Conservation (phyloP, 345 rosid species). For the Laguncularia racemosa region DNA sequence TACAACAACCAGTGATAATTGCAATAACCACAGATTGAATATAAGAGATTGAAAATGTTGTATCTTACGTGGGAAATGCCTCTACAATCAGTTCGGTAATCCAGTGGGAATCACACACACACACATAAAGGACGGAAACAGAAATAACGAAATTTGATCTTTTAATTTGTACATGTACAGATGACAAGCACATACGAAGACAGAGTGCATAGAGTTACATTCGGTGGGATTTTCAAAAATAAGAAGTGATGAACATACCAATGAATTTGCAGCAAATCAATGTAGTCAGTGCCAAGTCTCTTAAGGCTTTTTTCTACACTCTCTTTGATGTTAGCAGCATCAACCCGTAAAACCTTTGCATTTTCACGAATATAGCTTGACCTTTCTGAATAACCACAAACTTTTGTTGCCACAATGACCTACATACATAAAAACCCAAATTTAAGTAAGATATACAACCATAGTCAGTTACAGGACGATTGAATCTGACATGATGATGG, state of each 20-base stretch:
- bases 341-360: constrained; percentile 58
- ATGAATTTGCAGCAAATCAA: constrained; percentile 90
- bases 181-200: neutral
- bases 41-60: too few species aligned
- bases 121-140: too few species aligned
- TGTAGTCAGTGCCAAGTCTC: constrained; percentile 84
- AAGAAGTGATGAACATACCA: constrained; percentile 36
- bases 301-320: constrained; percentile 94
- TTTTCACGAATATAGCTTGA: constrained; percentile 49
- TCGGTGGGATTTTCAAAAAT: neutral
- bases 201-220: constrained; percentile 2
- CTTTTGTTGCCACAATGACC: constrained; percentile 92
- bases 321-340: constrained; percentile 83
- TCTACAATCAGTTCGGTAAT: too few species aligned
- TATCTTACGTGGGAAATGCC: too few species aligned
- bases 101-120: too few species aligned
- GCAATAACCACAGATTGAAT: too few species aligned
- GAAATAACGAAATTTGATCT: too few species aligned
- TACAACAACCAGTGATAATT: too few species aligned
- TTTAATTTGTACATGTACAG: too few species aligned
- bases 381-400: constrained; percentile 71
- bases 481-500: too few species aligned
- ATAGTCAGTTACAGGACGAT: neutral
- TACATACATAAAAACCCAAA: constrained; percentile 10
- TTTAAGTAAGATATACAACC: constrained; percentile 5